These are phyloP conservation scores for Gaertneriomyces sp. DNA, from an alignment of 192 early-diverging fungal genomes.

Conservation along the genomic window DNA sequence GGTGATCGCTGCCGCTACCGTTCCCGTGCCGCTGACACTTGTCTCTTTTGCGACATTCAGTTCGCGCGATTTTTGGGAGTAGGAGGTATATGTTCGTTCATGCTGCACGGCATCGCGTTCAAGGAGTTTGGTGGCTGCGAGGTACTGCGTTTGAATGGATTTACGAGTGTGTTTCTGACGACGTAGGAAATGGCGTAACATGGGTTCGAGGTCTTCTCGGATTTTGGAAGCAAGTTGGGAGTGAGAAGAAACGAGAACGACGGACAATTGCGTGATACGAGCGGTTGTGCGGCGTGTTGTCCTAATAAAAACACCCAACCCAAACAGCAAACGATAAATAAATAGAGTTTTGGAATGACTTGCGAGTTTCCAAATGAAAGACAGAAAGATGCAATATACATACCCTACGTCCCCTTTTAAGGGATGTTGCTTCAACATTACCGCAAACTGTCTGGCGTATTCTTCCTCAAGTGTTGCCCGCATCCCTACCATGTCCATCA, in stretches of 20 bases:
- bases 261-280: not conserved
- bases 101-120: not conserved
- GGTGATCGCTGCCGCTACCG: not conserved
- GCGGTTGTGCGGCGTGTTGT: not conserved
- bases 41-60: not conserved
- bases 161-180: not conserved
- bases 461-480: conserved; percentile 3
- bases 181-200: not conserved
- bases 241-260: not conserved
- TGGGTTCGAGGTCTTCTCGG: conserved; percentile 1
- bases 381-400: too few species aligned
- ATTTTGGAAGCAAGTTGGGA: conserved; percentile 1
- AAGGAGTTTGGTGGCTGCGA: not conserved
- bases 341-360: too few species aligned
- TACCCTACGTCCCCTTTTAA: not conserved
- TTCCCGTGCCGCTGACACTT: not conserved
- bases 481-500: not conserved
- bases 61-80: not conserved
- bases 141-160: not conserved
- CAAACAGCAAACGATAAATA: too few species aligned
- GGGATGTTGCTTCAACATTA: not conserved
- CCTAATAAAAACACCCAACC: not conserved
- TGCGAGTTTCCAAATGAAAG: too few species aligned
- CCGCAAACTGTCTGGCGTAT: not conserved
- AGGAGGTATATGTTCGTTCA: not conserved